Evolutionary conservation across 257 asterid genomes (phyloP), one percentile per base, ranked within the genome.

Genomic region (Nicotiana tomentosiformis): DNA sequence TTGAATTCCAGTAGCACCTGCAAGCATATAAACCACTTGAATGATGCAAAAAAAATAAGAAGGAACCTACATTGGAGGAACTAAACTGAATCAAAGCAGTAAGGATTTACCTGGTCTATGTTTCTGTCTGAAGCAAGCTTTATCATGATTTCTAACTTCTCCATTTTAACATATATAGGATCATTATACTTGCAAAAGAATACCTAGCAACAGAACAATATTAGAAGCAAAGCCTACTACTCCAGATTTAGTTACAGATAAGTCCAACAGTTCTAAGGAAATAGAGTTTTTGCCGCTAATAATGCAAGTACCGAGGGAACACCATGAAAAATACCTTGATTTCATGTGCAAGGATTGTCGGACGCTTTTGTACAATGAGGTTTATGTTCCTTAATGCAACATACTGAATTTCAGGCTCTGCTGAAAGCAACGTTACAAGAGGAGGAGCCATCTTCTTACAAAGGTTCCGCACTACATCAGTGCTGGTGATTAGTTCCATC

Each of bases 401-500:
- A 87, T 95, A 93, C 84, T 92, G 98, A 88, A 96, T 94, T 89
- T 93, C 98, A 78, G 98, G 98, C 82, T 95, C 98, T 18, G 98
- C 98, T 81, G 99, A 96, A 83, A 96, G 97, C 87, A 96, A 87
- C 66, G 99, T 96, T 85, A 96, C 99, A 82, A 96, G 97, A 53
- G 98, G 97, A 74, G 99, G 98, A 82, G 98, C 99, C 99, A 96
- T 94, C 90, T 96, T 96, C 93, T 96, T 96, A 91, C 99, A 96
- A 67, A 96, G 98, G 87, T 96, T 95, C 78, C 98, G 93, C 81
- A 96, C 97, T 30, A 95, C 97, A 88, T 96, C 99, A 29, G 98
- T 93, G 94, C 99, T 94, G 80, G 96, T 92, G 78, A 96, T 96
- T 85, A 94, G 91, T 88, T 96, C 99, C 99, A 96, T 96, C 92